phyloP scores from a whole-genome alignment of 306 rosid species.

The Prunus mongolica region DNA sequence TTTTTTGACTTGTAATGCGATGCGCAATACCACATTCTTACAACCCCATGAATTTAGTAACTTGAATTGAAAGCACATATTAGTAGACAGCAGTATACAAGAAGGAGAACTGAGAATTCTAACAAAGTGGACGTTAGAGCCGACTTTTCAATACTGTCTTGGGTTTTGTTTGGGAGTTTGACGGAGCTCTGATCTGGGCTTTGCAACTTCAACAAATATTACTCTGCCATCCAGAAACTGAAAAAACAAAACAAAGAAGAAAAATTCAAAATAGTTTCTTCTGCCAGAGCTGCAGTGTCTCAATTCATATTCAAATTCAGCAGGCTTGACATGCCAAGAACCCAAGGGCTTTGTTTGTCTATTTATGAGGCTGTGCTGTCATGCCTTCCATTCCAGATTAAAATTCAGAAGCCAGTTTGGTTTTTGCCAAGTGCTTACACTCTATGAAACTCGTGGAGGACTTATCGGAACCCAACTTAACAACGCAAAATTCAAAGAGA shows the following conservation, averaged over 20 bases:
- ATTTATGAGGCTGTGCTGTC: too few relatives aligned
- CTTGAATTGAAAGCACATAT: too few relatives aligned
- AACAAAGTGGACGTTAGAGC: too few relatives aligned
- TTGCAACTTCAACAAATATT: conserved; percentile 90
- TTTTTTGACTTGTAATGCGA: too few relatives aligned
- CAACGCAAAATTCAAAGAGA: neutral
- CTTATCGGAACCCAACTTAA: neutral
- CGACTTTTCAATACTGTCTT: conserved; percentile 16
- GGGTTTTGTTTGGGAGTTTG: conserved; percentile 38
- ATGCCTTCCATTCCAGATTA: neutral
- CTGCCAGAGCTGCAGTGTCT: neutral
- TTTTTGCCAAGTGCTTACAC: too few relatives aligned
- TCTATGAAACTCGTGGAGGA: too few relatives aligned
- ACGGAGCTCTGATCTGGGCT: conserved; percentile 59
- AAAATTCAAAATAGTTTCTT: neutral
- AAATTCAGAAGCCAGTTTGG: neutral
- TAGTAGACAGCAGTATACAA: neutral
- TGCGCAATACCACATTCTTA: too few relatives aligned
- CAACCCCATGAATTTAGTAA: too few relatives aligned
- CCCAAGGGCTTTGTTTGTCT: too few relatives aligned
- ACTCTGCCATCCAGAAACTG: conserved; percentile 96
- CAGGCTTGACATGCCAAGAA: too few relatives aligned
- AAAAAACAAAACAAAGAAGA: neutral
- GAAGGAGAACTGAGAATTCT: too few relatives aligned
- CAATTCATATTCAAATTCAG: neutral